These are phyloP conservation scores for Trichosporon ovoides DNA, from an alignment of 1,284 basidiomycete species.

Conservation along the genomic window DNA sequence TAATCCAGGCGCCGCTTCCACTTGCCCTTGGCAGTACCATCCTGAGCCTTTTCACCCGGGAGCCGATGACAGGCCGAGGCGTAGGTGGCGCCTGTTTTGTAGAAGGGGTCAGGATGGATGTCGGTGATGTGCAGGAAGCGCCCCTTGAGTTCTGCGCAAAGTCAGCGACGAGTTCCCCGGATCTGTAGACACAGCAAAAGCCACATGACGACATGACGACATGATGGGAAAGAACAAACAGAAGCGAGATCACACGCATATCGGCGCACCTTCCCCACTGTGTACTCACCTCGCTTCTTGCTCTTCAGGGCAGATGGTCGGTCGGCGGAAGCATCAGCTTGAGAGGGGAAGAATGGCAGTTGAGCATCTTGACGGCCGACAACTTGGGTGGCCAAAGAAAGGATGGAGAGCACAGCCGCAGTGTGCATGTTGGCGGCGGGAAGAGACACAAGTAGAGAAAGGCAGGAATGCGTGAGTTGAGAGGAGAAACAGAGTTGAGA, in stretches of 20 bases:
- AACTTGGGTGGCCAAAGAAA: not conserved
- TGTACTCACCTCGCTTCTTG: constrained; percentile 14
- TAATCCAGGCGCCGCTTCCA: constrained; percentile 12
- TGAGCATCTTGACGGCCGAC: not conserved
- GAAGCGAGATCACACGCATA: not conserved
- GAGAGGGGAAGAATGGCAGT: not conserved
- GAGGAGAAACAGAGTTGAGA: not conserved
- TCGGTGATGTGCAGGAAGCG: constrained; percentile 49
- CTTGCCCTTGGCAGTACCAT: constrained; percentile 23
- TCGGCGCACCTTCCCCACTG: not conserved
- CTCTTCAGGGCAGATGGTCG: not conserved
- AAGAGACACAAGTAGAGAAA: not conserved
- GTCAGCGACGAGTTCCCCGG: constrained; percentile 3
- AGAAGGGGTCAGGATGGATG: constrained; percentile 49
- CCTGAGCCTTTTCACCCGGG: constrained; percentile 18
- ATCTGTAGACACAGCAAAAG: no score
- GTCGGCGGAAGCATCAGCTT: not conserved
- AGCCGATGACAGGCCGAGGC: constrained; percentile 42
- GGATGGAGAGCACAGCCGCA: not conserved
- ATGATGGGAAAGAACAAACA: no score
- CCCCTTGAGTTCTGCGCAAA: constrained; percentile 37
- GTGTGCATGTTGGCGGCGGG: not conserved
- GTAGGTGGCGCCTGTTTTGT: constrained; percentile 39
- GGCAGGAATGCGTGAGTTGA: no score
- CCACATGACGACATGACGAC: no score